A percentile compares a stretch with the other conserved stretches of the same genome.
Evolutionary conservation across 306 rosid genomes (phyloP).

Genomic region (Abrus precatorius): DNA sequence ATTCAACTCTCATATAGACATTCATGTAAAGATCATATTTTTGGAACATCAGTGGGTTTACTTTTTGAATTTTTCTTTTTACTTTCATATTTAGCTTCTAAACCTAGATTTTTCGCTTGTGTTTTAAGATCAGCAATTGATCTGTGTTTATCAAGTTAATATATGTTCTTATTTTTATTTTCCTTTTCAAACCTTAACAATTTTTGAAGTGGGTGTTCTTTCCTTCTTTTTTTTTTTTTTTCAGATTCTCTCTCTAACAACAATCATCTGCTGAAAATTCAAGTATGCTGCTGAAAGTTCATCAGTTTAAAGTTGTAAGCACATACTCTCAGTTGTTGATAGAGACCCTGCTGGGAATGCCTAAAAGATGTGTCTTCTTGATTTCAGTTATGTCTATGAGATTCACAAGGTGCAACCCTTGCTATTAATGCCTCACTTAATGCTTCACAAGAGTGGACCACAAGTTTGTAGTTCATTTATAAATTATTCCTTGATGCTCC

Average conservation of each 20-base stretch:
- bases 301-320: constrained; percentile 24
- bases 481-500: constrained; percentile 52
- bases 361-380: constrained; percentile 65
- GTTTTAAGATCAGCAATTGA: neutral
- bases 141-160: constrained; percentile 15
- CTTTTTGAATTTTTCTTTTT: constrained; percentile 6
- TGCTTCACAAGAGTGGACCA: constrained; percentile 49
- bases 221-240: constrained; percentile 1
- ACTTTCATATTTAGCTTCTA: neutral
- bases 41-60: constrained; percentile 1
- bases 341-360: constrained; percentile 67
- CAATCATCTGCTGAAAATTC: constrained; percentile 32
- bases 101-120: neutral
- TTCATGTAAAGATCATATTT: constrained; percentile 26
- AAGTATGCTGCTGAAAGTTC: constrained; percentile 44
- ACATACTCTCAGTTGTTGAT: constrained; percentile 33
- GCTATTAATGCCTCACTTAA: constrained; percentile 38
- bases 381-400: constrained; percentile 46
- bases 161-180: neutral
- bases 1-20: constrained; percentile 6
- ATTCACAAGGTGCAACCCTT: constrained; percentile 53
- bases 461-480: constrained; percentile 41
- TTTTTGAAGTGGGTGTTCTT: constrained; percentile 26
- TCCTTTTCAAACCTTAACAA: neutral
- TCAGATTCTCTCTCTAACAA: constrained; percentile 41